Evolutionary conservation across 371 early-diverging fungal species (phyloP), one percentile per base, ranked within the genome.

Genomic region (Batkoa obscura): DNA sequence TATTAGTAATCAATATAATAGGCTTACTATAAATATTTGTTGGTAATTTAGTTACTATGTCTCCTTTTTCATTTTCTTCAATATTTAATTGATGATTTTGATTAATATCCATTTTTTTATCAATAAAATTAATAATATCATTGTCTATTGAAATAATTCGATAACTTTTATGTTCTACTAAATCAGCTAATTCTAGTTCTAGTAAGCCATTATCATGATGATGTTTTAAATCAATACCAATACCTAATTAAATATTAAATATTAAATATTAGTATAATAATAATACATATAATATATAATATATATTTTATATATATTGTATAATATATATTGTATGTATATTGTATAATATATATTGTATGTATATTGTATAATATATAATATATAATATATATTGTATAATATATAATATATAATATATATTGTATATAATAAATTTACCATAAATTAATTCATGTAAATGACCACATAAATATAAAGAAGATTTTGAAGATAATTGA

Each of bases 101-200:
- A 82, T 53, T 9, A 81, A 76, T 57, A 23, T 23, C 23, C 23
- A 89, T 62, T 1, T 65, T 63, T 9, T 78, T 65, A 61, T 93
- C 93, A 1, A 72, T 66, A 67, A 91, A 88, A 5, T 85, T 81
- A 32, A 93, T 73, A 55, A 89, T 51, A 59, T 91, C 91, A 60
- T 91, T 71, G 61, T 93, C 94, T 1, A 93, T 78, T 0, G 85
- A 87, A 30, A 86, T 74, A 38, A 93, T 78, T 45, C 94, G 71
- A 61, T 82, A 89, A 34, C 76, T 58, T 2, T 77, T 88, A 63
- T 90, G 81, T 46, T 75, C 72, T 67, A 91, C 92, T 73, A 93
- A 72, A 55, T 93, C 94, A 39, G 79, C 85, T 8, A 93, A 66
- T 66, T 91, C 90, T 23, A 91, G 70, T 60, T 90, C 90, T 52